Conservation (phyloP, 257 asterid genomes). For the Cinchona pubescens region DNA sequence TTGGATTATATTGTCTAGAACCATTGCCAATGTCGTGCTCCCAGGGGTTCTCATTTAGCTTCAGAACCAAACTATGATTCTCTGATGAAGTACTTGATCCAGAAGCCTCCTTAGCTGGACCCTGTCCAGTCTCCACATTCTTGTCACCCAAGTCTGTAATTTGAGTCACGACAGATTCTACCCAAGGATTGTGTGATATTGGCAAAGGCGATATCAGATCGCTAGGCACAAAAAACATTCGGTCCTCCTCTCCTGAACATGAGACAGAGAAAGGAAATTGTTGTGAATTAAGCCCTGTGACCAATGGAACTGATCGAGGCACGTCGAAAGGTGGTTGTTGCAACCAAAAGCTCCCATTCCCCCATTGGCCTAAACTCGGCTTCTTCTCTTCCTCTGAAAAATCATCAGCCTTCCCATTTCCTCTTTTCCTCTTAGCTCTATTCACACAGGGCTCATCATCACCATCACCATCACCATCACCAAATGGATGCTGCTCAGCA, state of each 20-base stretch:
- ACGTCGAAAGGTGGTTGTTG: constrained; percentile 44
- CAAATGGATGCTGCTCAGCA: constrained; percentile 50
- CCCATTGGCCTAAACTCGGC: constrained; percentile 43
- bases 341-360: constrained; percentile 62
- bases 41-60: constrained; percentile 31
- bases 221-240: constrained; percentile 47
- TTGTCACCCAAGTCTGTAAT: constrained; percentile 51
- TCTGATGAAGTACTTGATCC: constrained; percentile 69
- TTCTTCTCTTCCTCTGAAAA: constrained; percentile 40
- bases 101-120: constrained; percentile 48
- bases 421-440: constrained; percentile 67
- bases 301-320: constrained; percentile 25
- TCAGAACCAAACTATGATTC: constrained; percentile 45
- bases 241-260: constrained; percentile 62
- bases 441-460: constrained; percentile 48
- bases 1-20: constrained; percentile 42
- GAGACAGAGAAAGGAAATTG: constrained; percentile 57
- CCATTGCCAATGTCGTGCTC: constrained; percentile 58
- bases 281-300: constrained; percentile 30
- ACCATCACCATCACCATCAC: constrained; percentile 64
- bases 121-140: constrained; percentile 40
- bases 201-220: constrained; percentile 47
- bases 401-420: constrained; percentile 34
- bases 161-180: constrained; percentile 60
- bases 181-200: constrained; percentile 68